A percentile compares a stretch with the other conserved stretches of the same genome.
These are phyloP conservation scores for Sporothrix pallida DNA, from an alignment of 2,329 filamentous ascomycete genomes.

Conservation along the genomic window DNA sequence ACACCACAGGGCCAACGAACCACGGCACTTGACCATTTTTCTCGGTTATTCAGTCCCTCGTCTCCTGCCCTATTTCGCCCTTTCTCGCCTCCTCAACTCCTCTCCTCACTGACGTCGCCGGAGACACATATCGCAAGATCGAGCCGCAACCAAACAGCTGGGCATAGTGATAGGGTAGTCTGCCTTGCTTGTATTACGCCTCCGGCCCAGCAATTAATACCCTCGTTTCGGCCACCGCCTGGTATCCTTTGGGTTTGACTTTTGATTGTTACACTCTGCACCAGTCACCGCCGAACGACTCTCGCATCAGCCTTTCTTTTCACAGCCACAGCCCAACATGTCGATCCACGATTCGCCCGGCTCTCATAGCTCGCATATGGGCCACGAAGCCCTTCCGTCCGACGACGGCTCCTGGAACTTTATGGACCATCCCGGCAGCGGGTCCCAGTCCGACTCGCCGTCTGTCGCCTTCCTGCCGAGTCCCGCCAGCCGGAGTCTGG, in stretches of 20 bases:
- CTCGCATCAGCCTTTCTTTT: background rate
- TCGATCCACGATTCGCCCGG: constrained; percentile 32
- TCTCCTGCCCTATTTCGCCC: background rate
- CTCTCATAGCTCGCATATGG: constrained; percentile 33
- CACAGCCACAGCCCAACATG: constrained; percentile 18
- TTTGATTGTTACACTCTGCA: constrained; percentile 5
- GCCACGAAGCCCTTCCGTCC: constrained; percentile 32
- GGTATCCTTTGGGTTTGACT: background rate
- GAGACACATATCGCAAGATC: background rate
- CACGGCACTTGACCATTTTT: background rate
- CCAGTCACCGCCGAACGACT: background rate
- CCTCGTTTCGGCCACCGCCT: background rate
- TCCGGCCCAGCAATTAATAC: constrained; percentile 13
- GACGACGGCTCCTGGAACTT: constrained; percentile 55
- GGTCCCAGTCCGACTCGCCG: constrained; percentile 49
- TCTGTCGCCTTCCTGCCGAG: constrained; percentile 55
- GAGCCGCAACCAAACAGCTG: background rate
- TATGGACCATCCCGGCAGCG: constrained; percentile 47
- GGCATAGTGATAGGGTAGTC: background rate
- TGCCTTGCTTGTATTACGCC: background rate
- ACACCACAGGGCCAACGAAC: constrained; percentile 6
- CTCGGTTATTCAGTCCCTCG: background rate
- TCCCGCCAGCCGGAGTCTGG: constrained; percentile 58
- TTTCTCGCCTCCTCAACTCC: background rate
- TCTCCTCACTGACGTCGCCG: constrained; percentile 1